Conservation (phyloP, 495 filamentous ascomycete genomes). For the Aspergillus conjunctus region DNA sequence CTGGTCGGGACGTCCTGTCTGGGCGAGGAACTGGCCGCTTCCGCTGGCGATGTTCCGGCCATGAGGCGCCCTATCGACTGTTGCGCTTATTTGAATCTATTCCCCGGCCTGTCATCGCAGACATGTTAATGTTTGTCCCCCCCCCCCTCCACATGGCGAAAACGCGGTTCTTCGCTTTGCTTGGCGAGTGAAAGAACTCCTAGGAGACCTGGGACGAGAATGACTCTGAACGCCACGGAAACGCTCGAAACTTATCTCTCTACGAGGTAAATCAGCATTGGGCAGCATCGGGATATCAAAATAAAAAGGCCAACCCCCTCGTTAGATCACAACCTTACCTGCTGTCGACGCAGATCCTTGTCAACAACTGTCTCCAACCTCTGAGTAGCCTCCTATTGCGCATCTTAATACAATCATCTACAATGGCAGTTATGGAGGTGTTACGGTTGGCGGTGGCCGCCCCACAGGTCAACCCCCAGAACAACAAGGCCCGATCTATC, state of each 20-base stretch:
- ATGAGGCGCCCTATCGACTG: conserved; percentile 8
- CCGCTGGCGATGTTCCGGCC: not conserved
- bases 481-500: conserved; percentile 79
- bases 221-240: conserved; percentile 3
- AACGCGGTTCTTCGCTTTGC: not conserved
- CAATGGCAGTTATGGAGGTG: conserved; percentile 20
- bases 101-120: not conserved
- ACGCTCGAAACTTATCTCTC: not conserved
- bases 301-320: not conserved
- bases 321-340: not conserved
- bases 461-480: conserved; percentile 68
- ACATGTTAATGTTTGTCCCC: not conserved
- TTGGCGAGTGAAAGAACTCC: conserved; percentile 18
- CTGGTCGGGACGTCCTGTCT: not conserved
- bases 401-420: not conserved
- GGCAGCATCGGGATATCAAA: not conserved
- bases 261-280: not conserved
- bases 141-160: not conserved
- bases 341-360: not conserved
- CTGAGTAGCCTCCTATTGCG: not conserved
- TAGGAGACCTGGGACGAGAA: conserved; percentile 9
- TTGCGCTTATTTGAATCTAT: conserved; percentile 13
- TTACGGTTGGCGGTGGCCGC: conserved; percentile 36
- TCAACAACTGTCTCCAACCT: not conserved
- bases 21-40: not conserved